phyloP scores from a whole-genome alignment of 1,139 yeast species.

The Geotrichum australiense region DNA sequence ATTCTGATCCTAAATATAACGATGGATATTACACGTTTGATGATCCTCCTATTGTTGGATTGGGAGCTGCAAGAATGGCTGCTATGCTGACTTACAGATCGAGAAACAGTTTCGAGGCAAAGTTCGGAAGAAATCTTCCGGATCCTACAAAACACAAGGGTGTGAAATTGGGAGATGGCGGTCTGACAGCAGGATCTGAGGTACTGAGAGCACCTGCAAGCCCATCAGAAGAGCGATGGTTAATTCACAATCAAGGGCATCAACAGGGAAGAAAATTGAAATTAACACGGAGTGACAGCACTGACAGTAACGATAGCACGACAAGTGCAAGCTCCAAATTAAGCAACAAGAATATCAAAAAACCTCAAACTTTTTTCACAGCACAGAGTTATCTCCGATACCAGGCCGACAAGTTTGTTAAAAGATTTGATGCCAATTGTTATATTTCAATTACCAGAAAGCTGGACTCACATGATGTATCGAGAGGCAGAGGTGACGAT shows the following conservation, averaged over 20 bases:
- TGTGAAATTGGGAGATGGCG: conserved; percentile 19
- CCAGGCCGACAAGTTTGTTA: conserved; percentile 85
- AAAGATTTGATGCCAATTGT: conserved; percentile 92
- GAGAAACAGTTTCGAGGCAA: conserved; percentile 80
- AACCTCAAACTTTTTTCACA: conserved; percentile 83
- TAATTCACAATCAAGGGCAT: conserved; percentile 62
- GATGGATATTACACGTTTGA: conserved; percentile 77
- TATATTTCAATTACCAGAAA: conserved; percentile 90
- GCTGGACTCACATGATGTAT: conserved; percentile 88
- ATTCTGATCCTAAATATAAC: conserved; percentile 83
- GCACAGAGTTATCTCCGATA: conserved; percentile 92
- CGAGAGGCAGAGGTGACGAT: conserved; percentile 62
- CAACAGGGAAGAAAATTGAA: conserved; percentile 29
- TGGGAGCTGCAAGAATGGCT: conserved; percentile 96
- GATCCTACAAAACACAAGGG: conserved; percentile 38
- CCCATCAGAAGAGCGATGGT: conserved; percentile 48
- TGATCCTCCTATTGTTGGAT: conserved; percentile 79
- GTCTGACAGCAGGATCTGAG: neutral
- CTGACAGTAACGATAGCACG: conserved; percentile 17
- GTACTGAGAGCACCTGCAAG: conserved; percentile 29
- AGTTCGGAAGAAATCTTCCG: conserved; percentile 80
- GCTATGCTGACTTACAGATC: conserved; percentile 90
- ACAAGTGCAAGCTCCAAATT: conserved; percentile 9
- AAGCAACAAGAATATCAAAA: conserved; percentile 27
- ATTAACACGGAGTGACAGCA: conserved; percentile 16